phyloP scores from a whole-genome alignment of 805 yeast species.

The Vanderwaltozyma polyspora region DNA sequence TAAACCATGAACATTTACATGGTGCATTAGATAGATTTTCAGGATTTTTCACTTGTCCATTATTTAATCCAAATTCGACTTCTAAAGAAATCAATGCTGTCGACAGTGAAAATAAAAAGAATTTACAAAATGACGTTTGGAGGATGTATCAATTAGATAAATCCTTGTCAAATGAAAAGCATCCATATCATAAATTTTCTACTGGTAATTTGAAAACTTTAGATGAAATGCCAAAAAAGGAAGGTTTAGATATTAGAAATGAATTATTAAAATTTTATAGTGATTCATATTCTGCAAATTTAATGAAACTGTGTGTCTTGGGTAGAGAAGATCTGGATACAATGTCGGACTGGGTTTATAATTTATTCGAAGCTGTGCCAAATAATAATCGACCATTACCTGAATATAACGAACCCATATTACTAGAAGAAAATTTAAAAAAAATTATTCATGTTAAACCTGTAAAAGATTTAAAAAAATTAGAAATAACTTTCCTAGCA shows the following conservation, averaged over 20 bases:
- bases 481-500: conserved; percentile 58
- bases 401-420: conserved; percentile 33
- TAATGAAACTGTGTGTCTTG: conserved; percentile 77
- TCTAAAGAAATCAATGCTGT: conserved; percentile 92
- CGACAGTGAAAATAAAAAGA: conserved; percentile 91
- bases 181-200: conserved; percentile 80
- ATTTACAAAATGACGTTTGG: conserved; percentile 84
- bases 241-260: conserved; percentile 67
- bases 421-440: conserved; percentile 40
- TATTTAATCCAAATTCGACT: conserved; percentile 62
- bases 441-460: conserved; percentile 61
- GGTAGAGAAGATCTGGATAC: conserved; percentile 73
- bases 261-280: conserved; percentile 67
- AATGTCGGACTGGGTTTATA: conserved; percentile 58
- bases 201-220: conserved; percentile 81
- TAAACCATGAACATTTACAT: conserved; percentile 59
- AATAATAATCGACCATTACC: conserved; percentile 31
- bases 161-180: conserved; percentile 55
- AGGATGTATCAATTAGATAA: conserved; percentile 77
- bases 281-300: conserved; percentile 65
- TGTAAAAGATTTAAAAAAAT: conserved; percentile 62
- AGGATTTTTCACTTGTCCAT: conserved; percentile 81
- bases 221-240: conserved; percentile 46
- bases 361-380: conserved; percentile 51
- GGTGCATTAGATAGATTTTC: conserved; percentile 90